phyloP scores from a whole-genome alignment of 768 basidiomycete genomes.

The Termitomyces sp. region DNA sequence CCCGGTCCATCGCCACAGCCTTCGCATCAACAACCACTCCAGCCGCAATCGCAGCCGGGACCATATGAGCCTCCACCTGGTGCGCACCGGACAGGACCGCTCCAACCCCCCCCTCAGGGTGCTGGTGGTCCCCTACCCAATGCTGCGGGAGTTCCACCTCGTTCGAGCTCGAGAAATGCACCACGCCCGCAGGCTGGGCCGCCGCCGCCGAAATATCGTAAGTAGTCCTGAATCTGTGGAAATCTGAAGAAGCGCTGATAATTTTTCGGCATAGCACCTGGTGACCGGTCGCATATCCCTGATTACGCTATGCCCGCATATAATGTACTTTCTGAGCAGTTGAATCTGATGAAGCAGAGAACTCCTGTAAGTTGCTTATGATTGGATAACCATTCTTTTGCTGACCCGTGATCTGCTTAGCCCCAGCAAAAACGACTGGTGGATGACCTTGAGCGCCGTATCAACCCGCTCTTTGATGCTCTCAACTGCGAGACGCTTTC shows the following conservation, averaged over 20 bases:
- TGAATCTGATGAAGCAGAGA: constrained; percentile 65
- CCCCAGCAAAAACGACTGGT: constrained; percentile 78
- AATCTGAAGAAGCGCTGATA: constrained; percentile 1
- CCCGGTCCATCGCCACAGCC: constrained; percentile 14
- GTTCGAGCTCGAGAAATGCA: constrained; percentile 17
- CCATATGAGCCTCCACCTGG: constrained; percentile 41
- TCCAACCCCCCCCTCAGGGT: constrained; percentile 31
- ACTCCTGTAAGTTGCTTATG: constrained; percentile 55
- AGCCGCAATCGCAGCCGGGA: constrained; percentile 24
- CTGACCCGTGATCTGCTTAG: constrained; percentile 30
- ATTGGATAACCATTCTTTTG: background rate
- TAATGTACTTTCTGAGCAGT: constrained; percentile 55
- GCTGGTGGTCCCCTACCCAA: constrained; percentile 21
- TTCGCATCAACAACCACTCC: constrained; percentile 17
- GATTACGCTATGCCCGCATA: constrained; percentile 61
- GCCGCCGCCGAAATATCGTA: constrained; percentile 42
- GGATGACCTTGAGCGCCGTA: constrained; percentile 82
- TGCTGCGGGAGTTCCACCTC: constrained; percentile 24
- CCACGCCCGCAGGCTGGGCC: constrained; percentile 21
- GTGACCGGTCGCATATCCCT: constrained; percentile 91
- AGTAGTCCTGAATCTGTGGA: constrained; percentile 15
- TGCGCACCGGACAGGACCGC: constrained; percentile 19
- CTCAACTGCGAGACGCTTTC: constrained; percentile 86
- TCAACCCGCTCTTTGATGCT: constrained; percentile 86
- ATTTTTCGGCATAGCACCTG: constrained; percentile 53